Conservation (phyloP, 2,329 filamentous ascomycete genomes). For the Verticillium alfalfae region DNA sequence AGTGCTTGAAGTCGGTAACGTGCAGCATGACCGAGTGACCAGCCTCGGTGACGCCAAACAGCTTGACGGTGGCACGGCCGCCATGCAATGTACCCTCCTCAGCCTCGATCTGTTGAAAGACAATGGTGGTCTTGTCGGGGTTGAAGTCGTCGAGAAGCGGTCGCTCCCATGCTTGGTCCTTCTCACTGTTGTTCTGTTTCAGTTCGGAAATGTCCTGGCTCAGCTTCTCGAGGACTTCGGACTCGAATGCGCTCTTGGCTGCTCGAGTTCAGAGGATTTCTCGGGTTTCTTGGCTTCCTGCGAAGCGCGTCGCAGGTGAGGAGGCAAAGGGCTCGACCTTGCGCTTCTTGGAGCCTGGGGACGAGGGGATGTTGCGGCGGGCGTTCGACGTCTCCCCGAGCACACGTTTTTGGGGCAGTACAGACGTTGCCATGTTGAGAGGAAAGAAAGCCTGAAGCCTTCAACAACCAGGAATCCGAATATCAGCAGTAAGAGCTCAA, state of each 20-base stretch:
- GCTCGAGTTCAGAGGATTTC: conserved; percentile 62
- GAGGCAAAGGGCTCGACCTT: conserved; percentile 64
- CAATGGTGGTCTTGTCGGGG: conserved; percentile 62
- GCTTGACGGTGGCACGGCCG: conserved; percentile 72
- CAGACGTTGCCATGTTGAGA: conserved; percentile 38
- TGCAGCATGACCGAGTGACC: conserved; percentile 93
- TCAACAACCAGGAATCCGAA: conserved; percentile 1
- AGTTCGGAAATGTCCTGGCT: conserved; percentile 86
- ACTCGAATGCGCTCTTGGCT: conserved; percentile 89
- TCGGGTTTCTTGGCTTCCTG: conserved; percentile 58
- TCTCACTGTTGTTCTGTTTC: conserved; percentile 83
- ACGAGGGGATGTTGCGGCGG: conserved; percentile 55
- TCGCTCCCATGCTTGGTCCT: conserved; percentile 84
- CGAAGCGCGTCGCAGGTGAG: conserved; percentile 51
- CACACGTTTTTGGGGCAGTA: conserved; percentile 66
- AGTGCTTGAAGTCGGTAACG: conserved; percentile 93
- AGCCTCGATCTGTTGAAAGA: conserved; percentile 91
- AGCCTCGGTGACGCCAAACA: conserved; percentile 81
- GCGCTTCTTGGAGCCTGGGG: conserved; percentile 68
- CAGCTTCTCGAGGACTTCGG: conserved; percentile 90
- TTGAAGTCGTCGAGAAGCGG: conserved; percentile 47
- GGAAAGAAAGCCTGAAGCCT: neutral
- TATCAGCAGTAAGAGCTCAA: neutral
- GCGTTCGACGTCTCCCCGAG: conserved; percentile 62
- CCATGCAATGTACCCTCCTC: conserved; percentile 82